Percentiles rank a stretch among this genome's conserved stretches.
Evolutionary conservation across 805 yeast species (phyloP).

Genomic region (Alloascoidea hylecoeti): DNA sequence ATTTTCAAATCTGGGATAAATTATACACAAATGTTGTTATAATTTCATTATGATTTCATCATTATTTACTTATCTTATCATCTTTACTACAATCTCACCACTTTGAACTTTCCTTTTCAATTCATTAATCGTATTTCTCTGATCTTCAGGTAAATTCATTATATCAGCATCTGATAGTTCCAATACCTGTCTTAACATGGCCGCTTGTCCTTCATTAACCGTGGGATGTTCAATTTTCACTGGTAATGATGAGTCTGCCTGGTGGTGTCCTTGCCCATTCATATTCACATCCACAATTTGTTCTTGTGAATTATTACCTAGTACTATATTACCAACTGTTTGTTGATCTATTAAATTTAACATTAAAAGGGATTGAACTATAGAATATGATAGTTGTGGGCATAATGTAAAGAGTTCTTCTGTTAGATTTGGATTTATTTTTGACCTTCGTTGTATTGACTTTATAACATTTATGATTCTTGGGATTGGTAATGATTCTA

Average conservation of each 20-base stretch:
- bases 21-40: too few relatives aligned
- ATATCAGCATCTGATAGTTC: constrained; percentile 38
- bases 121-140: constrained; percentile 21
- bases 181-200: constrained; percentile 35
- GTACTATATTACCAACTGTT: constrained; percentile 12
- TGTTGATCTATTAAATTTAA: constrained; percentile 19
- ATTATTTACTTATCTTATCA: too few relatives aligned
- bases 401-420: constrained; percentile 44
- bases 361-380: constrained; percentile 55
- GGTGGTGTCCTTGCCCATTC: constrained; percentile 4
- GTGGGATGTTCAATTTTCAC: constrained; percentile 5
- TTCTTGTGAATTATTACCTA: too few relatives aligned
- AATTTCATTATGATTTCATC: too few relatives aligned
- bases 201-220: constrained; percentile 24
- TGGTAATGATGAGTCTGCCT: constrained; percentile 2
- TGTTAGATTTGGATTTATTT: constrained; percentile 42
- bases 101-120: constrained; percentile 11
- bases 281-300: constrained; percentile 10
- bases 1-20: too few relatives aligned
- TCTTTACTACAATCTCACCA: constrained; percentile 8
- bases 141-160: constrained; percentile 33
- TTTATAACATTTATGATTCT: constrained; percentile 42
- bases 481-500: constrained; percentile 32
- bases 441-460: constrained; percentile 39
- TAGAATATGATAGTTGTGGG: constrained; percentile 76